These are phyloP conservation scores for Populus simonii DNA, from an alignment of 345 rosid genomes.

Conservation along the genomic window DNA sequence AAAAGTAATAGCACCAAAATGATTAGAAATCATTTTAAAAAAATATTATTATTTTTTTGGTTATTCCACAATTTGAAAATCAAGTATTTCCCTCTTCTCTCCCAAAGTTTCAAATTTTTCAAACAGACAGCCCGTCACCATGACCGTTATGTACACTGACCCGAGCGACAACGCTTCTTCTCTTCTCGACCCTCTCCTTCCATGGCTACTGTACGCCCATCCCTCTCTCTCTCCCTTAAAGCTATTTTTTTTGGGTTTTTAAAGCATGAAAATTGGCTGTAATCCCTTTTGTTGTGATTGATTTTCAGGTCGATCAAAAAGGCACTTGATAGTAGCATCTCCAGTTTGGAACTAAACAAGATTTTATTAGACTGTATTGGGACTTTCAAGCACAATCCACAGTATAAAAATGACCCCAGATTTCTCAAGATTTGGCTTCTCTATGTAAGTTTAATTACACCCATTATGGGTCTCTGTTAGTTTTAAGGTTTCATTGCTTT, in stretches of 20 bases:
- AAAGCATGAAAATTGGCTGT: background rate
- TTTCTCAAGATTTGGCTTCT: conserved; percentile 94
- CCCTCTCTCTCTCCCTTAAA: background rate
- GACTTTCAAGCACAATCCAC: conserved; percentile 52
- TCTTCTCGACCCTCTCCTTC: conserved; percentile 48
- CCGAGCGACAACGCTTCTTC: conserved; percentile 17
- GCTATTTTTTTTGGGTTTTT: background rate
- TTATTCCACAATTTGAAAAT: conserved; percentile 14
- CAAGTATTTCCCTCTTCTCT: conserved; percentile 7
- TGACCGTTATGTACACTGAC: conserved; percentile 20
- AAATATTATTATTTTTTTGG: too few relatives aligned
- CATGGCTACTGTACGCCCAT: conserved; percentile 49
- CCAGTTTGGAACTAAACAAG: conserved; percentile 36
- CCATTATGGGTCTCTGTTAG: background rate
- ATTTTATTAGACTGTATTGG: conserved; percentile 50
- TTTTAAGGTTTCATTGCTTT: background rate
- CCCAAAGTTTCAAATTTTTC: background rate
- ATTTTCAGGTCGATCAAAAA: conserved; percentile 50
- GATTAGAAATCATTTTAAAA: too few relatives aligned
- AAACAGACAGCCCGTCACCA: conserved; percentile 16
- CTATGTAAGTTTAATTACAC: conserved; percentile 45
- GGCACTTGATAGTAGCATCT: conserved; percentile 32
- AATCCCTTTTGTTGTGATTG: background rate
- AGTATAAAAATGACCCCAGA: conserved; percentile 67
- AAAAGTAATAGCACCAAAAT: background rate